Conservation (phyloP, 23 red algal species). For the Porphyridium purpureum region DNA sequence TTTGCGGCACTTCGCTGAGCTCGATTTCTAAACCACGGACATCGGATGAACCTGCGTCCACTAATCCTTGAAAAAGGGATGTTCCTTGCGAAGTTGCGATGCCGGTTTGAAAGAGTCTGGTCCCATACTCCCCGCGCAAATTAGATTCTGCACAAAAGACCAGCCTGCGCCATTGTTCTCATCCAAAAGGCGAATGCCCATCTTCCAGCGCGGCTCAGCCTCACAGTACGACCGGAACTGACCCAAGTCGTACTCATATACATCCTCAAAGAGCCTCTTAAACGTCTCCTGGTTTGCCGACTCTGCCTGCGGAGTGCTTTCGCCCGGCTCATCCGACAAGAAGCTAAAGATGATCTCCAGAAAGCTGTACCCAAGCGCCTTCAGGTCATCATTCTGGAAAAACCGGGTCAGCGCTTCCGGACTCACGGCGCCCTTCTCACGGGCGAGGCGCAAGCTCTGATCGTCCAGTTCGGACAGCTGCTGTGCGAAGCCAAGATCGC, state of each 20-base stretch:
- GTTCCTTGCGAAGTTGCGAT: too few species aligned
- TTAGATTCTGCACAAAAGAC: slow-evolving; percentile 13
- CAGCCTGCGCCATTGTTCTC: slow-evolving; percentile 22
- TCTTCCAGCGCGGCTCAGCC: slow-evolving; percentile 22
- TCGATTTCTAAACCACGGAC: too few species aligned
- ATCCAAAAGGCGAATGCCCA: slow-evolving; percentile 38
- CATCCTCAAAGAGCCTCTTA: slow-evolving; percentile 50
- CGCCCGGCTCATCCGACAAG: slow-evolving; percentile 11
- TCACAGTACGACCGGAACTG: slow-evolving; percentile 28
- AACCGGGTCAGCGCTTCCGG: slow-evolving; percentile 14
- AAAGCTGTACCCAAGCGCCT: slow-evolving; percentile 45
- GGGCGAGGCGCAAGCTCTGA: slow-evolving; percentile 16
- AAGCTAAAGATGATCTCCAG: slow-evolving; percentile 41
- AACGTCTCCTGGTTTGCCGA: slow-evolving; percentile 25
- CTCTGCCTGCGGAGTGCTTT: slow-evolving; percentile 7
- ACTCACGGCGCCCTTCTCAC: slow-evolving; percentile 23
- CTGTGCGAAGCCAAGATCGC: slow-evolving; percentile 71
- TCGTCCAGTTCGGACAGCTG: slow-evolving; percentile 14
- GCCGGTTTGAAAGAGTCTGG: too few species aligned
- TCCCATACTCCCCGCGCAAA: too few species aligned
- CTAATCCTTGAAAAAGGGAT: too few species aligned
- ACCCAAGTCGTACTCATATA: slow-evolving; percentile 21
- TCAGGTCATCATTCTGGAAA: slow-evolving; percentile 33
- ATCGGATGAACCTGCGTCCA: too few species aligned
- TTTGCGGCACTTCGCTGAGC: too few species aligned